Percentiles rank a stretch among this genome's conserved stretches.
These are phyloP conservation scores for Lactifluus subvellereus DNA, from an alignment of 768 basidiomycete species.

Conservation along the genomic window DNA sequence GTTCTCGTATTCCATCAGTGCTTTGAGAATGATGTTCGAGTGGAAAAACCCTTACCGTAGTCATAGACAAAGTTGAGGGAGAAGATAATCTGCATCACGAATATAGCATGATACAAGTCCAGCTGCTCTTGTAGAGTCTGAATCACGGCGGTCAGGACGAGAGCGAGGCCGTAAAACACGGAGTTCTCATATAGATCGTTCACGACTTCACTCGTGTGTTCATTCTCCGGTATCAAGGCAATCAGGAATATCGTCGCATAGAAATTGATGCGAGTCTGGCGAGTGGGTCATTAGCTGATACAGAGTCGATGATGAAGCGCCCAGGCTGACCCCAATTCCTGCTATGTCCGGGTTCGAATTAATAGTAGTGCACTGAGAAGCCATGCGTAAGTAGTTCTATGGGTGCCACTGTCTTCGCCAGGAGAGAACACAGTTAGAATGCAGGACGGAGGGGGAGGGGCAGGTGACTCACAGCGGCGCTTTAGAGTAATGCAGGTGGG, in stretches of 20 bases:
- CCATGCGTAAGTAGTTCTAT: not conserved
- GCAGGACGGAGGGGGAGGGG: not conserved
- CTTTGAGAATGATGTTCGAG: not conserved
- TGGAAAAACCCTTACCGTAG: not conserved
- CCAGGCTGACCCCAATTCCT: slow-evolving; percentile 8
- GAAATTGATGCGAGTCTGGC: slow-evolving; percentile 14
- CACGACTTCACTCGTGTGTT: not conserved
- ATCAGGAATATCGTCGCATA: slow-evolving; percentile 13
- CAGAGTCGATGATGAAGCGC: not conserved
- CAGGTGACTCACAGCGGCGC: not conserved
- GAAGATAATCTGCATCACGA: slow-evolving; percentile 12
- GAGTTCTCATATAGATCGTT: slow-evolving; percentile 1
- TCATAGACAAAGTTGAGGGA: slow-evolving; percentile 8
- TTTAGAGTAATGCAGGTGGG: too few species aligned
- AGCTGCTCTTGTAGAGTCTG: slow-evolving; percentile 6
- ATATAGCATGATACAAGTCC: slow-evolving; percentile 17
- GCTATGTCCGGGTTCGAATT: slow-evolving; percentile 2
- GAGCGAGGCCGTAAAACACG: slow-evolving; percentile 1
- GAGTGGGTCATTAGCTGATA: too few species aligned
- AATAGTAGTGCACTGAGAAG: not conserved
- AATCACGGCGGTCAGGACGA: slow-evolving; percentile 7
- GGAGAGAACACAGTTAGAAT: not conserved
- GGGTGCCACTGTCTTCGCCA: not conserved
- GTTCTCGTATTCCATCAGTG: not conserved
- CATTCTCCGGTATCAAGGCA: not conserved